Evolutionary conservation across 805 yeast genomes (phyloP).

Genomic region (Metschnikowia continentalis): DNA sequence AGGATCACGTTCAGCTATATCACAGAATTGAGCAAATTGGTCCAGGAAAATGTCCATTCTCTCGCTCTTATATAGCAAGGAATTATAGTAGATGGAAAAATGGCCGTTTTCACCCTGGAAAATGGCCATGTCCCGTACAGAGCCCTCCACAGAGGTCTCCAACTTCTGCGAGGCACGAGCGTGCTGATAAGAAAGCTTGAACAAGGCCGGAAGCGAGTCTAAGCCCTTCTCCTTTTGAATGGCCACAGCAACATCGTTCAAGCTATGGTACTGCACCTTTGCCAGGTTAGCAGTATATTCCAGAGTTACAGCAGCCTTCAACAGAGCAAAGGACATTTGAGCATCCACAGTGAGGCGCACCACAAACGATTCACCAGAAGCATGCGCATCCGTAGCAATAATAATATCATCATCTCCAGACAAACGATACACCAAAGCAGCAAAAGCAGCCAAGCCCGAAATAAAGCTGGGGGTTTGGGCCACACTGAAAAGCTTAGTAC

Average conservation of each 20-base stretch:
- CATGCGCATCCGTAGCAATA: constrained; percentile 60
- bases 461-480: constrained; percentile 32
- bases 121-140: constrained; percentile 62
- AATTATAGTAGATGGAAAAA: constrained; percentile 61
- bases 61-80: constrained; percentile 64
- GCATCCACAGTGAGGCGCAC: constrained; percentile 61
- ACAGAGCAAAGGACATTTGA: constrained; percentile 47
- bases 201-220: constrained; percentile 60
- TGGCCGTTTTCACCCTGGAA: constrained; percentile 30
- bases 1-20: constrained; percentile 33
- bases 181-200: constrained; percentile 57
- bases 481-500: constrained; percentile 39
- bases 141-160: constrained; percentile 46
- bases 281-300: constrained; percentile 34
- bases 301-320: constrained; percentile 43
- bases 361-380: constrained; percentile 46
- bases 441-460: constrained; percentile 60
- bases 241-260: constrained; percentile 52
- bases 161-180: constrained; percentile 36
- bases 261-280: constrained; percentile 40
- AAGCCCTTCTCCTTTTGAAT: constrained; percentile 48
- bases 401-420: constrained; percentile 94
- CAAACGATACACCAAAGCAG: constrained; percentile 67
- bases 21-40: constrained; percentile 59
- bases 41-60: constrained; percentile 69